Percentiles rank a stretch among this genome's conserved stretches.
Conservation (phyloP, 352 stramenopile species). For the Thalassiosira livingstoniorum region DNA sequence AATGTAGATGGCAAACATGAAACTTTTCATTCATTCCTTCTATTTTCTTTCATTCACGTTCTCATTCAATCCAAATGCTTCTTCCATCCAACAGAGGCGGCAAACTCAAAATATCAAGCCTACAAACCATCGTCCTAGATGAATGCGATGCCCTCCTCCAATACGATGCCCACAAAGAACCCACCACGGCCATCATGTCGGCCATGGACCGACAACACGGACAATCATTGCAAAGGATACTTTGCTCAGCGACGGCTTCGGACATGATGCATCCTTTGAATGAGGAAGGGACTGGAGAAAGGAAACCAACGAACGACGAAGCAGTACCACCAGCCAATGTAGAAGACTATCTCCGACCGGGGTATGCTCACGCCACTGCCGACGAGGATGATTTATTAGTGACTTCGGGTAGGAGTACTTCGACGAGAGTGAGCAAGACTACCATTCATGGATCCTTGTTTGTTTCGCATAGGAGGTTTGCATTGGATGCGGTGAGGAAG, state of each 20-base stretch:
- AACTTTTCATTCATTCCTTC: too few relatives aligned
- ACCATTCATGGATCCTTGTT: constrained; percentile 81
- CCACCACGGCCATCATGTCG: constrained; percentile 70
- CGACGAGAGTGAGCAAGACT: constrained; percentile 71
- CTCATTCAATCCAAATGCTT: too few relatives aligned
- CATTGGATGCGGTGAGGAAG: constrained; percentile 73
- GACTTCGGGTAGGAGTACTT: constrained; percentile 39
- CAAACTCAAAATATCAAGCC: constrained; percentile 68
- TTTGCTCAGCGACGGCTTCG: constrained; percentile 80
- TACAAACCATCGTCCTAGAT: constrained; percentile 79
- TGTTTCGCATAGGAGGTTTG: constrained; percentile 70
- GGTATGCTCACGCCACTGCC: constrained; percentile 69
- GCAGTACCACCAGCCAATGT: constrained; percentile 27
- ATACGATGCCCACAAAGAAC: constrained; percentile 78
- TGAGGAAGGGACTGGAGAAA: neutral
- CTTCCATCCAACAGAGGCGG: constrained; percentile 68
- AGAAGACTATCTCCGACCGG: constrained; percentile 63
- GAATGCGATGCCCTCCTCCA: constrained; percentile 85
- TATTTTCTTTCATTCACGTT: too few relatives aligned
- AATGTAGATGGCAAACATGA: too few relatives aligned
- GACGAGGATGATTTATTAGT: constrained; percentile 73
- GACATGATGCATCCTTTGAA: constrained; percentile 65
- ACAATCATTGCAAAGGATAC: constrained; percentile 67
- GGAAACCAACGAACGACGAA: neutral
- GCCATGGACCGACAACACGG: constrained; percentile 67